Base-by-base conservation (phyloP, 495 filamentous ascomycete species). In the Penicillium angulare region DNA sequence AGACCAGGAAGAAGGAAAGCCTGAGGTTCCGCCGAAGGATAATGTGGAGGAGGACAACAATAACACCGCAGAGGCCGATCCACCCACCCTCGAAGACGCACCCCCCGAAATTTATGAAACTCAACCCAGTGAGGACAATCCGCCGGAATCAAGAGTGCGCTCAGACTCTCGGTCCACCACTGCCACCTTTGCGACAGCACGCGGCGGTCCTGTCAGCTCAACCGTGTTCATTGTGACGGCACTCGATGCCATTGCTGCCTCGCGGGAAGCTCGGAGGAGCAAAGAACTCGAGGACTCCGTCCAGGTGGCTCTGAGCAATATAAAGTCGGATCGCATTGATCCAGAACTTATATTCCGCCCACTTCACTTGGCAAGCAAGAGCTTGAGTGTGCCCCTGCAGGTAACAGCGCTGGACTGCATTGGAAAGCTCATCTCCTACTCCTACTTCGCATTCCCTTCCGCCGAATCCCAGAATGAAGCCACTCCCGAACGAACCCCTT, bases 371-470 rank as follows among this genome's bases (percentile, higher is more conserved):
- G 92, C 95, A 26, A 92, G 91, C 33, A 90, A 88, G 60, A 83
- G 87, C 8, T 77, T 85, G 55, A 96, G 86, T 60, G 87, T 91
- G 48, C 83, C 87, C 13, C 77, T 97, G 3, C 85, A 89, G 45
- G 95, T 89, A 7, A 92, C 87, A 10, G 91, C 95, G 5, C 79
- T 99, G 57, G 95, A 99, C 69, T 97, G 91, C 65, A 96, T 99
- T 59, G 95, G 95, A 48, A 99, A 97, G 72, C 82, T 99, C 32
- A 97, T 97, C 56, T 96, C 92, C 54, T 97, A 95, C 66, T 95
- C 93, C 13, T 97, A 96, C 76, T 97, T 99, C 67, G 90, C 92
- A 6, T 80, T 88, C 32, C 85, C 90, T 26, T 70, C 82, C 41
- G 69, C 76, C 53, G 68, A 72, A 34, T 65, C 75, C 41, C 68